phyloP scores from a whole-genome alignment of 179 eudicot genomes.

The Vitellaria paradoxa region DNA sequence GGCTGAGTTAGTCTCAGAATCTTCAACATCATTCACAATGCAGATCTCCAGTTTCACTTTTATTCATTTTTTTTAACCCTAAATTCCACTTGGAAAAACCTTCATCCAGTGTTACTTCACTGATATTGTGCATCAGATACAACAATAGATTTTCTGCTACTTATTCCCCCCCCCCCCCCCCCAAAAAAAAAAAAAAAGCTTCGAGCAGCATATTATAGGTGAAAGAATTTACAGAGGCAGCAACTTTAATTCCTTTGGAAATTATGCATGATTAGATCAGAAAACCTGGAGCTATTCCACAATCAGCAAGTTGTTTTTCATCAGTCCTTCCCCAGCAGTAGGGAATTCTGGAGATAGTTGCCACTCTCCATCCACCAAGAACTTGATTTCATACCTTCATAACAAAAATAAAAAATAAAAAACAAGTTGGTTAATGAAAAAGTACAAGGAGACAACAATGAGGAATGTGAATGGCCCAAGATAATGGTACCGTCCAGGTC shows the following conservation, averaged over 20 bases:
- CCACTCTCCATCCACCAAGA: constrained; percentile 82
- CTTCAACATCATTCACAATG: not conserved
- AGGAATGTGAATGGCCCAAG: not conserved
- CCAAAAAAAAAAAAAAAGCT: not conserved
- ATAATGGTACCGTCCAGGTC: constrained; percentile 74
- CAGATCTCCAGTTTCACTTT: not conserved
- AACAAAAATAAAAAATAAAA: too few species aligned
- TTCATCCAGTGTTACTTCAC: not conserved
- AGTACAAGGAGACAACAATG: not conserved
- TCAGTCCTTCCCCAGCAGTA: constrained; percentile 69
- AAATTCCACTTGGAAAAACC: not conserved
- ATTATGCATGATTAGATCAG: not conserved
- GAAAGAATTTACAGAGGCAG: not conserved
- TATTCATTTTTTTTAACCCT: too few species aligned
- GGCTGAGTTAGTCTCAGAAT: not conserved
- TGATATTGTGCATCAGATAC: not conserved
- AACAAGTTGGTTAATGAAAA: too few species aligned
- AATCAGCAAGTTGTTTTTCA: constrained; percentile 66
- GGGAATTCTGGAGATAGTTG: constrained; percentile 66
- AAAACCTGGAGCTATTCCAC: constrained; percentile 43
- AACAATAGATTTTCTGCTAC: not conserved
- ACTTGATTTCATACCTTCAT: constrained; percentile 51
- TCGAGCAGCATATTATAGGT: not conserved
- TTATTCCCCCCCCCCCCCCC: too few species aligned
- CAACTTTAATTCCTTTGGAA: not conserved